Evolutionary conservation across 1,139 yeast species (phyloP), one percentile per base, ranked within the genome.

Genomic region (Suhomyces terraborum): DNA sequence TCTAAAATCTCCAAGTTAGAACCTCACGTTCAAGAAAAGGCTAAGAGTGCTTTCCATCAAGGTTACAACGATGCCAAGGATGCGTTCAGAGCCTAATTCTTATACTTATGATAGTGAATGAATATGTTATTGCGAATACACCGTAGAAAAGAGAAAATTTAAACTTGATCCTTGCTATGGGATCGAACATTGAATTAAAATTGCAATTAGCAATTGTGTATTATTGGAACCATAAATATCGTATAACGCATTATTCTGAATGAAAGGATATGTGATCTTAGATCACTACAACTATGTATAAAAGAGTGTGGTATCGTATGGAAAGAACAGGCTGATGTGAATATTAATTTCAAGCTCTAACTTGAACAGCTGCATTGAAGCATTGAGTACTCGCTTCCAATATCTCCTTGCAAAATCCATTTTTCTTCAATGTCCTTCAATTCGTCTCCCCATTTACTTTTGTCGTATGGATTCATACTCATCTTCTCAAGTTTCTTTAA

Each of bases 331-430:
- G n/a, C n/a, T n/a, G n/a, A n/a, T n/a, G n/a, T n/a, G n/a, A n/a
- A n/a, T n/a, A n/a, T n/a, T n/a, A n/a, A n/a, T n/a, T n/a, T n/a
- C n/a, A n/a, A n/a, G n/a, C n/a, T 13, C 63, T 60, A 80, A 62
- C 84, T 79, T 3, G 86, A 77, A 51, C 89, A 82, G 40, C 84
- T 75, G 52, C 86, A 81, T 53, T 80, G 85, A 39, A 73, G 62
- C 88, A 83, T 82, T 13, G 77, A 63, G 43, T 63, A 67, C 5
- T 67, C 70, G 4, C 69, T 75, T 10, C 75, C 75, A 12, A 61
- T 64, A 27, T 75, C 76, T 4, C 73, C 67, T 43, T 70, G 76
- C 16, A 62, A 46, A 23, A 74, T 44, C 91, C 93, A 84, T 42
- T 62, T 66, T 10, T 59, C 46, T 45, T 81, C 87, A 7, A 79